Evolutionary conservation across 495 filamentous ascomycete genomes (phyloP), one percentile per base, ranked within the genome.

Genomic region (Tricharina praecox): DNA sequence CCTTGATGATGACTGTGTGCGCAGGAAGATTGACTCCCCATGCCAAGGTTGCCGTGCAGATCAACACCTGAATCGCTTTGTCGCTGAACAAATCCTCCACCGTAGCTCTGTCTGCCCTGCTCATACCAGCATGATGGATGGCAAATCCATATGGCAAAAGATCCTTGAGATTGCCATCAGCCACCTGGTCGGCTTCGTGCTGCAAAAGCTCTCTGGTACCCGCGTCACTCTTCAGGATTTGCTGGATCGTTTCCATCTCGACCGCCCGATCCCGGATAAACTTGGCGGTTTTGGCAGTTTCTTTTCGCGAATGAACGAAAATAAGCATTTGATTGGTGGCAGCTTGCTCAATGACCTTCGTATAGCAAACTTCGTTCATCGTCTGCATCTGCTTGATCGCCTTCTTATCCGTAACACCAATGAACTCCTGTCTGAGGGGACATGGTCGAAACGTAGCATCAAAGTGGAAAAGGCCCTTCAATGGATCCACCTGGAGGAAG

Each of bases 311-410:
- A 59, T 99, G 90, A 16, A 96, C 90, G 55, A 99, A 99, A 41
- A 99, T 88, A 35, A 99, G 75, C 85, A 99, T 94, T 64, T 99
- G 90, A 50, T 88, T 79, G 43, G 77, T 74, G 0, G 87, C 88
- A 20, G 95, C 90, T 58, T 97, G 90, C 62, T 99, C 90, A 50
- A 99, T 73, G 16, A 96, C 87, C 61, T 99, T 99, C 37, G 78
- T 92, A 62, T 99, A 96, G 42, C 84, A 93, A 30, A 99, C 85
- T 56, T 99, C 90, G 51, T 99, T 99, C 90, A 99, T 99, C 0
- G 81, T 92, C 72, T 95, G 93, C 40, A 99, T 69, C 65, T 99
- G 90, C 66, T 95, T 99, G 68, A 96, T 99, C 15, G 90, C 82
- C 56, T 99, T 99, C 66, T 87, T 92, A 50, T 99, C 90, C 0